Evolutionary conservation across 768 basidiomycete species (phyloP), one percentile per base, ranked within the genome.

Genomic region (Boletus subparvulus): DNA sequence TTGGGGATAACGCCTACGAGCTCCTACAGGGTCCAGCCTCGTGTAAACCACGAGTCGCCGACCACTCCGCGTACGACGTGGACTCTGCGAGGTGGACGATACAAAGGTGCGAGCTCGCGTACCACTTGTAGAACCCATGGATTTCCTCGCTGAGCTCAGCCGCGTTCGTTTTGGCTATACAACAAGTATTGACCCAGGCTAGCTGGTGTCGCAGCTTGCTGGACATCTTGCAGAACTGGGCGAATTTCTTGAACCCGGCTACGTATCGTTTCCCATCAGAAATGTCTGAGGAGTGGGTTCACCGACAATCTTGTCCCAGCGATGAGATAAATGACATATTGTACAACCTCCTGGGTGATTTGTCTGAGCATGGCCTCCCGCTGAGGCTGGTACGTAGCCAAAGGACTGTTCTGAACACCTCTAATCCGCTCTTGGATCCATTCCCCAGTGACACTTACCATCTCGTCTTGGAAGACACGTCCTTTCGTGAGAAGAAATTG

Each of bases 311-410:
- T 57, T 50, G 9, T 43, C 50, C 61, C 61, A 55, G 16, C 48
- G 56, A 33, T 63, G 62, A 19, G 62, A 63, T 32, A 63, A 37
- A 64, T 40, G 17, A 32, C 61, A 19, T 61, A 61, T 52, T 41
- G 14, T 8, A 59, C 40, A 3, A 50, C n/a, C 17, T 60, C 51
- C 28, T 53, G 57, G 32, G 52, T 59, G 33, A 59, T 58, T 16
- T 50, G 28, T 37, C 37, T 48, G 39, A 58, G 21, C 8, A 41
- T 28, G 8, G 33, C 26, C 28, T 35, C 43, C 14, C 47, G 35
- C 16, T 21, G 59, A 40, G 48, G 48, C 13, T 30, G 24, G 33
- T 59, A 59, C 6, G 46, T 32, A 24, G 44, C 39, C 4, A 47
- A 37, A 1, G 33, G 50, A 7, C 60, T n/a, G 21, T 21, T 37